Percentiles rank a stretch among this genome's conserved stretches.
Conservation (phyloP, 495 filamentous ascomycete species). For the Cenococcum geophilum region DNA sequence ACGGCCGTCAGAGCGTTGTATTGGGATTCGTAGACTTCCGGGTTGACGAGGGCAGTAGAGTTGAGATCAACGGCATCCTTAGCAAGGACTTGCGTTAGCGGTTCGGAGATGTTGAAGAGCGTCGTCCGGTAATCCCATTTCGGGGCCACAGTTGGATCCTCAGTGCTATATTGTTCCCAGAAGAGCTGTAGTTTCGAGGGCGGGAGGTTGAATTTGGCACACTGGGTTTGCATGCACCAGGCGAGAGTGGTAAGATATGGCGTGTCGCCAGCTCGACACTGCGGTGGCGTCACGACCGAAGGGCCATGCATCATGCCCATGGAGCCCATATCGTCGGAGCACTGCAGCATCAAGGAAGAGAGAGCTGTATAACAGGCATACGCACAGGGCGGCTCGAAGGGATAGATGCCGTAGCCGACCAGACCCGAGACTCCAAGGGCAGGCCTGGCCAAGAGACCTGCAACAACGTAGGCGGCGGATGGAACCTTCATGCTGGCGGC, state of each 20-base stretch:
- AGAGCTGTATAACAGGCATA: no score
- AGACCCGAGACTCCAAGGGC: no score
- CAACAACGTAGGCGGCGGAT: no score
- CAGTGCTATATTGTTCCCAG: slow-evolving; percentile 8
- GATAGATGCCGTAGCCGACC: no score
- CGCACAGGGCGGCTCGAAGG: no score
- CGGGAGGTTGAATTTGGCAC: not conserved
- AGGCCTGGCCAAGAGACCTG: no score
- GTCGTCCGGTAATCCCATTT: slow-evolving; percentile 6
- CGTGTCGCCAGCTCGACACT: slow-evolving; percentile 10
- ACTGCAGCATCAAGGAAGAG: no score
- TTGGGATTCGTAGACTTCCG: slow-evolving; percentile 6
- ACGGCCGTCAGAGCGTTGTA: not conserved
- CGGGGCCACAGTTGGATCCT: not conserved
- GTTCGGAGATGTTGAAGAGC: not conserved
- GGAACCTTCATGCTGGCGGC: no score
- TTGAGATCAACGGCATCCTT: slow-evolving; percentile 4
- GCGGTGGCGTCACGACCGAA: no score
- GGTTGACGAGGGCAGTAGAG: slow-evolving; percentile 1
- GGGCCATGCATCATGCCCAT: no score
- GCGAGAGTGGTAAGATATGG: slow-evolving; percentile 9
- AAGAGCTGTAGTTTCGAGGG: slow-evolving; percentile 1
- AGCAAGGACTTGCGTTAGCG: slow-evolving; percentile 4
- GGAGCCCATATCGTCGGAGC: no score
- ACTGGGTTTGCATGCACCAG: slow-evolving; percentile 10